phyloP scores from a whole-genome alignment of 139 green algal genomes.

The Pleodorina starrii region DNA sequence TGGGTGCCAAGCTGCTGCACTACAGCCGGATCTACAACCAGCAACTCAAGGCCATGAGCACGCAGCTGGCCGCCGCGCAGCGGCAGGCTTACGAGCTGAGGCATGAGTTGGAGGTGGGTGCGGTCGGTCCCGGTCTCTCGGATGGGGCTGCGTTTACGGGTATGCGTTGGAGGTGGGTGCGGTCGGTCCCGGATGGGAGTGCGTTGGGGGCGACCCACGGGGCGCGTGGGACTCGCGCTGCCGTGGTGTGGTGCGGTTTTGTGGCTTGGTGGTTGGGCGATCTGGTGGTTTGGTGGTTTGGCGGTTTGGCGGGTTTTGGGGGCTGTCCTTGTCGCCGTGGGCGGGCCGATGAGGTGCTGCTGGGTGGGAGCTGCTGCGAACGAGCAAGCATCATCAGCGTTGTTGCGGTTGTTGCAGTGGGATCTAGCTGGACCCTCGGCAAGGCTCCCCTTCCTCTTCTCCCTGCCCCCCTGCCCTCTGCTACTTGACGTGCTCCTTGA shows the following conservation, averaged over 20 bases:
- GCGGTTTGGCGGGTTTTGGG: too few relatives aligned
- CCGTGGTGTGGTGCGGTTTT: background rate
- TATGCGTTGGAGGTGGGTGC: background rate
- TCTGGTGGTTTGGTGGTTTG: too few relatives aligned
- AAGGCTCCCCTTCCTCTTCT: too few relatives aligned
- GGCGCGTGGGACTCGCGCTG: background rate
- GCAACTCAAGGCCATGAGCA: constrained; percentile 2
- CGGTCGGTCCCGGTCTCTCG: background rate
- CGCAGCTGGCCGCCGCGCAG: background rate
- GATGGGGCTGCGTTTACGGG: background rate
- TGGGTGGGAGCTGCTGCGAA: too few relatives aligned
- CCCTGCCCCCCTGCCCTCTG: too few relatives aligned
- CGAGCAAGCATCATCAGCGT: too few relatives aligned
- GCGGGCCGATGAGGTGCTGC: too few relatives aligned
- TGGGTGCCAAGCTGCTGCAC: constrained; percentile 47
- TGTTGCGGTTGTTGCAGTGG: too few relatives aligned
- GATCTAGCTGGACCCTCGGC: too few relatives aligned
- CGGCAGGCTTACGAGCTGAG: constrained; percentile 21
- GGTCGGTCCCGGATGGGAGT: background rate
- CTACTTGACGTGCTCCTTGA: background rate
- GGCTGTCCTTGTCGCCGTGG: too few relatives aligned
- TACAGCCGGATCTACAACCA: constrained; percentile 20
- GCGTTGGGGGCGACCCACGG: background rate
- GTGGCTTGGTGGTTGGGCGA: background rate
- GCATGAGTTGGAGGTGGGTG: constrained; percentile 9